These are phyloP conservation scores for Mycena chlorophos DNA, from an alignment of 768 basidiomycete genomes.

Conservation along the genomic window DNA sequence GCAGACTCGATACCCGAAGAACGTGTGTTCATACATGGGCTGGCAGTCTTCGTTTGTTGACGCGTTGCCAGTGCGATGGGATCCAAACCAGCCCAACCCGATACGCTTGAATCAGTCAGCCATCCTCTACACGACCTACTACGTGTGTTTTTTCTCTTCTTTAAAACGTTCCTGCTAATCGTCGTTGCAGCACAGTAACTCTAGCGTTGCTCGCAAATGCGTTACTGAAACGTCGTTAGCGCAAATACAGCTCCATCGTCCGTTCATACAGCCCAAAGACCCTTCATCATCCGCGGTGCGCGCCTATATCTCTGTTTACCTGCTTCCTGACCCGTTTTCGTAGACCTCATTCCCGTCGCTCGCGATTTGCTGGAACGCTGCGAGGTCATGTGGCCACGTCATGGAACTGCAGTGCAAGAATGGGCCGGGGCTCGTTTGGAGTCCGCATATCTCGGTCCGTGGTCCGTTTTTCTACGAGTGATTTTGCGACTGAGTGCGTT, in stretches of 20 bases:
- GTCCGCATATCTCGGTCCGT: constrained; percentile 13
- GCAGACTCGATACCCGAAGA: constrained; percentile 64
- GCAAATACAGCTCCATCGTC: constrained; percentile 75
- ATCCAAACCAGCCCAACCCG: constrained; percentile 45
- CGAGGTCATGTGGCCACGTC: constrained; percentile 79
- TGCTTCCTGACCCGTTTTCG: background rate
- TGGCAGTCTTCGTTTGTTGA: constrained; percentile 16
- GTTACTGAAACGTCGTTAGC: constrained; percentile 35
- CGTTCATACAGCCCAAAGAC: constrained; percentile 66
- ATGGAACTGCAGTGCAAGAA: constrained; percentile 57
- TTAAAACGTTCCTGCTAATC: background rate
- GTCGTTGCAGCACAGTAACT: constrained; percentile 9
- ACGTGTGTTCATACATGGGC: constrained; percentile 34
- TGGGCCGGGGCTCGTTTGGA: constrained; percentile 20
- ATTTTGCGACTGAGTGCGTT: background rate
- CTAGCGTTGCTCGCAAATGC: background rate
- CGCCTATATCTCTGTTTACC: background rate
- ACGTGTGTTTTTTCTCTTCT: background rate
- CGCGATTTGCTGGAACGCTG: constrained; percentile 78
- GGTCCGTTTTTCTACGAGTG: background rate
- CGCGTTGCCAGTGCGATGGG: constrained; percentile 44
- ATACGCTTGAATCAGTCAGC: constrained; percentile 64
- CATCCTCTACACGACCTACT: constrained; percentile 47
- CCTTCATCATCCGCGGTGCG: constrained; percentile 36
- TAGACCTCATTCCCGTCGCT: constrained; percentile 55